phyloP scores from a whole-genome alignment of 129 eudicot genomes.

The Ambrosia artemisiifolia region DNA sequence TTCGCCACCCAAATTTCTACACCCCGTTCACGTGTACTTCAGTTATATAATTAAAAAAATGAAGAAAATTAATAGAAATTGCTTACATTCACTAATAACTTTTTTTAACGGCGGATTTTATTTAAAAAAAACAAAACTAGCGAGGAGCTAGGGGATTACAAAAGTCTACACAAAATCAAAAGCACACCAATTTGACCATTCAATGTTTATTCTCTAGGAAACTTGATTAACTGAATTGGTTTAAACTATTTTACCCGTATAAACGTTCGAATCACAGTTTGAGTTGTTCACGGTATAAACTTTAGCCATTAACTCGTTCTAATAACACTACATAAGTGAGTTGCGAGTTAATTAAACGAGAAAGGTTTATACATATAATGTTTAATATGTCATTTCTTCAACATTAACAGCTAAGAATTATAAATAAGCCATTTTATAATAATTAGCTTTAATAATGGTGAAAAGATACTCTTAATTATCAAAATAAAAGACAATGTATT shows the following conservation, averaged over 20 bases:
- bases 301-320: no score
- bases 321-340: background rate
- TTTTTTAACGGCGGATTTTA: no score
- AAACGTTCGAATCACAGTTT: no score
- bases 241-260: background rate
- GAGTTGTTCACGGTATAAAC: no score
- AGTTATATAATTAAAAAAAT: background rate
- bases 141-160: no score
- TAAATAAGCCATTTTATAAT: background rate
- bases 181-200: no score
- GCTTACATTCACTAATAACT: no score
- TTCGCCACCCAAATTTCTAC: background rate
- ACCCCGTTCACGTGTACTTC: background rate
- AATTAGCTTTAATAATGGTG: background rate
- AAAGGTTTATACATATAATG: background rate
- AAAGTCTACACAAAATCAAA: no score
- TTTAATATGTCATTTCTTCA: background rate
- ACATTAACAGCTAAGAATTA: background rate
- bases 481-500: background rate
- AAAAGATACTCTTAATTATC: background rate
- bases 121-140: no score
- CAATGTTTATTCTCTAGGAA: background rate
- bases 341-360: background rate
- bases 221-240: background rate
- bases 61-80: no score